Base-by-base conservation (phyloP, 2,329 filamentous ascomycete genomes). In the Orbilia brochopaga region DNA sequence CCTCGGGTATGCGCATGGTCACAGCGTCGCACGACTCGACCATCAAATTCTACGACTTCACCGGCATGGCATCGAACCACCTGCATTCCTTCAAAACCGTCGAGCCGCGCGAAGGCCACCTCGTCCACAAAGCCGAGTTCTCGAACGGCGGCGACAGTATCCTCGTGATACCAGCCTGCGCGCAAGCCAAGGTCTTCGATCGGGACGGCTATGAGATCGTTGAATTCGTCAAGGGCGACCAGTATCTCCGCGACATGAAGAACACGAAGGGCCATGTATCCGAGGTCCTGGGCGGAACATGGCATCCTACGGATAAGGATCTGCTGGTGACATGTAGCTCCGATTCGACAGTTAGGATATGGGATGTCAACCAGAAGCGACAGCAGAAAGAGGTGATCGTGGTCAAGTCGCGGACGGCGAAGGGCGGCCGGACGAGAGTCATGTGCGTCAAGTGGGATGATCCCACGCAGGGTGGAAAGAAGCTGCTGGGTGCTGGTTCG, bases 241-340 rank as follows among this genome's bases (percentile, higher is more conserved):
- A 97, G 92, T 99, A 99, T 77, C 81, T 99, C 75, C 86, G 93
- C 61, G 94, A 99, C 79, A 95, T 97, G 89, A 87, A 97, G 80
- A 92, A 97, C 79, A 99, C 94, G 2, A 97, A 97, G 79, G 94
- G 94, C 0, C 94, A 99, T 80, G 88, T 97, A 58, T 92, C 92
- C 2, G 94, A 97, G 80, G 86, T 97, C 44, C 92, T 91, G 2
- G 90, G 88, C 21, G 93, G 91, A 21, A 89, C 89, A 42, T 99
- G 94, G 94, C 91, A 93, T 79, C 94, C 94, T 0, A 88, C 87
- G 1, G 88, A 97, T 78, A 88, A 85, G 77, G 92, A 96, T 75
- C 76, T 92, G 0, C 95, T 91, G 78, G 88, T 93, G 24, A 99
- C 94, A 1, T 92, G 92, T 42, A 92, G 92, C 6, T 95, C 92